Base-by-base conservation (phyloP, 345 rosid genomes). In the Luvunga scandens region DNA sequence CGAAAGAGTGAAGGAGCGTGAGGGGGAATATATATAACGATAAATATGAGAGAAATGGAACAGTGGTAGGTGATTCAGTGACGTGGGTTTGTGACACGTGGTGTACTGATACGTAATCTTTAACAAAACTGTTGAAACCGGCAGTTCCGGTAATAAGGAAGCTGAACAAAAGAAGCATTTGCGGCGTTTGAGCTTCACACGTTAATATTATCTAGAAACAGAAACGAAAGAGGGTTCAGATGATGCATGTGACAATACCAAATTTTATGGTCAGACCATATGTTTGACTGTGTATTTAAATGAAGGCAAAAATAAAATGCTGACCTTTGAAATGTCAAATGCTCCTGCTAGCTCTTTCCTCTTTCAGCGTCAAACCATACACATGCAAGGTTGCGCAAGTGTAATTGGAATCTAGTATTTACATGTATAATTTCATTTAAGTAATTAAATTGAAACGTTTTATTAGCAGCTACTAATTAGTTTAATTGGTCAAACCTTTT, bases 41-140 rank as follows among this genome's bases (percentile, higher is more conserved):
- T n/a, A 69, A 45, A 3, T 45, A 45, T 45, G 42, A 31, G 7
- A 21, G 65, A 62, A 50, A 9, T 22, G n/a, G n/a, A 71, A 27
- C 7, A 33, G 42, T 5, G 78, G 77, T 71, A 10, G 82, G 77
- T 71, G 60, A 74, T 79, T 62, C 34, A 65, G 65, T 74, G 76
- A 34, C 30, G 22, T 53, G 67, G 77, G 36, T 16, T 68, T 28
- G 68, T 5, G 81, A 89, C 94, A 85, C 88, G 88, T 87, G 87
- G 80, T 66, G 48, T 31, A 6, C 16, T 48, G 50, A 57, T 30
- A 39, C 85, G 86, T 83, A 66, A 78, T 72, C 77, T 18, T 81
- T 56, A 16, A 25, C 48, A 77, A 83, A 45, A 45, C 50, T 66
- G 45, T 60, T 69, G 59, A 22, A 82, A 87, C 86, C 65, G 83